Evolutionary conservation across 2,329 filamentous ascomycete genomes (phyloP), one percentile per base, ranked within the genome.

Genomic region (Neonectria neomacrospora): DNA sequence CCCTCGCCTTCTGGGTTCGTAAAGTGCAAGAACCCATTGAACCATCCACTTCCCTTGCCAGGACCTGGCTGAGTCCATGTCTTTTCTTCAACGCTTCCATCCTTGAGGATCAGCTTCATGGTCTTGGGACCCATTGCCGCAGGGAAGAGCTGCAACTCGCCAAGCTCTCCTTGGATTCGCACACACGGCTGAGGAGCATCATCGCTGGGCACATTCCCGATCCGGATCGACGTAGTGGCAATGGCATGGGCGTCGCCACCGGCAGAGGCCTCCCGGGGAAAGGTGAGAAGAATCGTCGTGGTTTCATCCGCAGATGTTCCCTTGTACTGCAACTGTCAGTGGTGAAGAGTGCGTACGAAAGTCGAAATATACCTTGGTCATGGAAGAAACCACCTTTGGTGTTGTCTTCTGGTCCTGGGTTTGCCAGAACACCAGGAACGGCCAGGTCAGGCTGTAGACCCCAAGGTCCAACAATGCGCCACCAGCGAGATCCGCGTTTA

Each of bases 401-500:
- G 85, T 74, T 76, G 34, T 91, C 69, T 92, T 90, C 60, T 85
- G 80, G 18, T 85, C 83, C 67, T 88, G 82, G 2, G 89, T 84
- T 71, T 93, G 91, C 79, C 96, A 96, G 22, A 97, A 85, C 37
- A 90, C 90, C 79, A 96, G 91, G 84, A 94, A 96, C 54, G 94
- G 85, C 93, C 93, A 97, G 23, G 93, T 96, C 64, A 97, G 80
- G 51, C 91, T 87, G 80, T 97, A 97, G 77, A 97, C 91, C 63
- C 93, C 93, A 59, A 96, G 82, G 77, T 97, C 93, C 53, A 97
- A 84, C 62, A 96, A 81, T 2, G 90, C 90, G 55, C 93, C 93
- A 48, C 93, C 93, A 0, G 93, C 93, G 47, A 97, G 83, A 71
- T 94, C 89, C 26, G 85, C 83, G 78, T 96, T 96, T 64, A 96